Conservation (phyloP, 441 rosid species). For the Adansonia gregorii region DNA sequence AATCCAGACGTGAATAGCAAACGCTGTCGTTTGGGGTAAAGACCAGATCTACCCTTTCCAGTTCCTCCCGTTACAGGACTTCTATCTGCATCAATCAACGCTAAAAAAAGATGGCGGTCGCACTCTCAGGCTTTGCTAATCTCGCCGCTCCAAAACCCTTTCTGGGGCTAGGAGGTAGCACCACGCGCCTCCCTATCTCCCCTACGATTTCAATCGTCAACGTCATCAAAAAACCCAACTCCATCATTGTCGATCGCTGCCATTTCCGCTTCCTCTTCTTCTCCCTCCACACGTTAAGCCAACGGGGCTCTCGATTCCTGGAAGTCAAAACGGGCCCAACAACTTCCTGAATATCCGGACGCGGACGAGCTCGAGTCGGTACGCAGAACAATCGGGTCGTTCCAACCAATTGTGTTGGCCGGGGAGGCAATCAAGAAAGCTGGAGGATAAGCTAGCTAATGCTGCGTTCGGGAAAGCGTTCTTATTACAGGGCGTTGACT, state of each 20-base stretch:
- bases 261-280: constrained; percentile 38
- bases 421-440: constrained; percentile 68
- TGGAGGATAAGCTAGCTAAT: constrained; percentile 59
- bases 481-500: constrained; percentile 56
- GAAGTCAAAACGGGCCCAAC: constrained; percentile 59
- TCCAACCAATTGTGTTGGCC: constrained; percentile 79
- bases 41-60: no score
- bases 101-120: constrained; percentile 21
- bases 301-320: constrained; percentile 60
- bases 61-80: no score
- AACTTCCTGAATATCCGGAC: constrained; percentile 69
- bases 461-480: constrained; percentile 60
- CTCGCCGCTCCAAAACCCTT: constrained; percentile 33
- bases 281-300: constrained; percentile 28
- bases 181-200: constrained; percentile 19
- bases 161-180: constrained; percentile 16
- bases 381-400: constrained; percentile 49
- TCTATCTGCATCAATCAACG: background rate
- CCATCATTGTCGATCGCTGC: constrained; percentile 17
- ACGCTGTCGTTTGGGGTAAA: no score
- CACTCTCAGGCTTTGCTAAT: constrained; percentile 33
- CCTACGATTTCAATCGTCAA: constrained; percentile 20
- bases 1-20: no score
- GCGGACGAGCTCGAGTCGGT: constrained; percentile 59
- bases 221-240: constrained; percentile 23